Conservation (phyloP, 257 asterid genomes). For the Nicotiana undulata region DNA sequence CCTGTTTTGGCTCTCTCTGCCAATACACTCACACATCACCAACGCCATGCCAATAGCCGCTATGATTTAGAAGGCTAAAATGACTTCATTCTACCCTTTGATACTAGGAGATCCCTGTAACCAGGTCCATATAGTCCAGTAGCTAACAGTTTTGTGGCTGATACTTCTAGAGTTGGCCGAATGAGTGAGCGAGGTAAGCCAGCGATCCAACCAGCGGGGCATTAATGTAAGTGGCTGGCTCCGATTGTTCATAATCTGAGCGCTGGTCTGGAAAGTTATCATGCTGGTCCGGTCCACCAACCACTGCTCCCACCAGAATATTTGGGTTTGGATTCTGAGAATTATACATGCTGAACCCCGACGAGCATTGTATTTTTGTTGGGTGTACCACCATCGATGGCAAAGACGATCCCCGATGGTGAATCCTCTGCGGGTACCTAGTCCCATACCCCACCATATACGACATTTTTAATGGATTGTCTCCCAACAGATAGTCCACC, state of each 20-base stretch:
- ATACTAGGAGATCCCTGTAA: not conserved
- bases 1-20: not conserved
- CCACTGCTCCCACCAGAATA: conserved; percentile 32
- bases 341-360: conserved; percentile 29
- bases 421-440: conserved; percentile 33
- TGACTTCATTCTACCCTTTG: not conserved
- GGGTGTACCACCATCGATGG: conserved; percentile 28
- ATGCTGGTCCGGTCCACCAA: conserved; percentile 28
- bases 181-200: conserved; percentile 29
- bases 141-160: not conserved
- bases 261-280: conserved; percentile 30
- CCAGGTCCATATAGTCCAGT: too few species aligned
- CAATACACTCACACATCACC: not conserved
- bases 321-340: conserved; percentile 29
- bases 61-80: not conserved
- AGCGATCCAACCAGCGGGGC: conserved; percentile 45
- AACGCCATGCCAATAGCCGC: not conserved
- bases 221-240: conserved; percentile 43
- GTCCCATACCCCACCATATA: conserved; percentile 47
- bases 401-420: conserved; percentile 43
- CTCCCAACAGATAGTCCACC: conserved; percentile 44
- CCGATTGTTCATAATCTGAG: conserved; percentile 17
- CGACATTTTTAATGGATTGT: conserved; percentile 34
- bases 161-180: not conserved
- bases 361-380: conserved; percentile 25